Evolutionary conservation across 2,329 filamentous ascomycete species (phyloP).

Genomic region (Hirsutella rhossiliensis): DNA sequence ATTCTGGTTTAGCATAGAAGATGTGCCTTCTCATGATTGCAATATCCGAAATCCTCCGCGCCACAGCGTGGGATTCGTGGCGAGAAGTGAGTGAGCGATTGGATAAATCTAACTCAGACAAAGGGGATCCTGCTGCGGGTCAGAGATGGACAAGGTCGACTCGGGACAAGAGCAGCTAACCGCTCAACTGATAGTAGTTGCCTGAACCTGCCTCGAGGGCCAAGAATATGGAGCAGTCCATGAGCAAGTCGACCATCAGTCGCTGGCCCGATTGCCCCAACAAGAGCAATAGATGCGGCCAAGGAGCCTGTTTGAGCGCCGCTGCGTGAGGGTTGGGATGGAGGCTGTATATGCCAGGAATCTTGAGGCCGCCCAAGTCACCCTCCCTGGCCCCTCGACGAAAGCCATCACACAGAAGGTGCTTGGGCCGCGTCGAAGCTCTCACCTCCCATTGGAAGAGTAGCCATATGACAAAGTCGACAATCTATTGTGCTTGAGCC

Average conservation of each 20-base stretch:
- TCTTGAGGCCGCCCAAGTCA: constrained; percentile 23
- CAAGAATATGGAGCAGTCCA: constrained; percentile 67
- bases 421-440: constrained; percentile 42
- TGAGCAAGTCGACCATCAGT: constrained; percentile 65
- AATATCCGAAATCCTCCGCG: constrained; percentile 45
- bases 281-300: constrained; percentile 63
- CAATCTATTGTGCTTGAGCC: constrained; percentile 38
- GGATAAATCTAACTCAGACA: constrained; percentile 30
- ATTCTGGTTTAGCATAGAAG: constrained; percentile 65
- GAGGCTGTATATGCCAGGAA: constrained; percentile 53
- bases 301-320: constrained; percentile 55
- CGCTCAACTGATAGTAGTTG: constrained; percentile 71
- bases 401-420: constrained; percentile 78
- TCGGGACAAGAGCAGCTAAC: constrained; percentile 29
- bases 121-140: constrained; percentile 28
- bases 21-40: constrained; percentile 71
- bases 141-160: constrained; percentile 1
- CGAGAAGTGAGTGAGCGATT: background rate
- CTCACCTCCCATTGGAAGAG: constrained; percentile 51
- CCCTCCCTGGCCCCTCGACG: constrained; percentile 32
- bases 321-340: constrained; percentile 61
- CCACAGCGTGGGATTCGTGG: background rate
- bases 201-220: constrained; percentile 44
- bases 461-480: constrained; percentile 67
- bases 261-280: constrained; percentile 64